Evolutionary conservation across 2,329 filamentous ascomycete genomes (phyloP).

Genomic region (Graphilbum ipis-grandicollis): DNA sequence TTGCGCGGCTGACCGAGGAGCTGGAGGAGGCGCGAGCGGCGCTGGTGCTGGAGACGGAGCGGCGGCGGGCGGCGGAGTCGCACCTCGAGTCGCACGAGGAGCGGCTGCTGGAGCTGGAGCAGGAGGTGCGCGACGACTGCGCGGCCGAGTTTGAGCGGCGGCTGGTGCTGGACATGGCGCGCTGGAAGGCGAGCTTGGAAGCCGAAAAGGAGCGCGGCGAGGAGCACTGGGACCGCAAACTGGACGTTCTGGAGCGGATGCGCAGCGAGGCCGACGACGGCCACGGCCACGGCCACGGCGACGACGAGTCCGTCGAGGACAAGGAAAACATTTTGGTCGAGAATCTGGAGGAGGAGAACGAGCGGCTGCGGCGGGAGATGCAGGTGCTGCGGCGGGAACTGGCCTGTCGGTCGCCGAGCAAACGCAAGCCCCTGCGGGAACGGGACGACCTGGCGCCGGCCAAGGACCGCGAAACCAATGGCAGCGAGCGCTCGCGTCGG

Average conservation of each 20-base stretch:
- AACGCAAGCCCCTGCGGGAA: constrained; percentile 36
- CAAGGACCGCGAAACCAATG: no score
- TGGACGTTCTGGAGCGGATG: constrained; percentile 36
- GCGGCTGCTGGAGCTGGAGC: constrained; percentile 50
- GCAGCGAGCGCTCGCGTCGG: no score
- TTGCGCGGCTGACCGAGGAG: constrained; percentile 61
- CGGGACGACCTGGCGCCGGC: constrained; percentile 25
- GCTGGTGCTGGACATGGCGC: constrained; percentile 54
- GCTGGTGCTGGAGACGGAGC: constrained; percentile 52
- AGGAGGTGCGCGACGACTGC: constrained; percentile 76
- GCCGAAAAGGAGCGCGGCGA: constrained; percentile 66
- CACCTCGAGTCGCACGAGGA: constrained; percentile 56
- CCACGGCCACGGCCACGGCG: constrained; percentile 17
- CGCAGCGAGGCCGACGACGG: constrained; percentile 6
- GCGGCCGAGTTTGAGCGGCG: constrained; percentile 69
- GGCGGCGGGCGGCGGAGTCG: constrained; percentile 54
- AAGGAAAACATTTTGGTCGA: constrained; percentile 47
- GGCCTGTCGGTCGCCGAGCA: constrained; percentile 42
- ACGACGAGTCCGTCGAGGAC: constrained; percentile 28
- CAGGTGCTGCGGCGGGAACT: constrained; percentile 49
- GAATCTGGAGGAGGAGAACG: constrained; percentile 54
- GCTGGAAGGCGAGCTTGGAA: constrained; percentile 68
- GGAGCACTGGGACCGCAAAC: constrained; percentile 75
- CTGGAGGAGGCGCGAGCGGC: constrained; percentile 57
- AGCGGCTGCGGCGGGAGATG: constrained; percentile 47